phyloP scores from a whole-genome alignment of 2,329 filamentous ascomycete species.

The Aspergillus novofumigatus region DNA sequence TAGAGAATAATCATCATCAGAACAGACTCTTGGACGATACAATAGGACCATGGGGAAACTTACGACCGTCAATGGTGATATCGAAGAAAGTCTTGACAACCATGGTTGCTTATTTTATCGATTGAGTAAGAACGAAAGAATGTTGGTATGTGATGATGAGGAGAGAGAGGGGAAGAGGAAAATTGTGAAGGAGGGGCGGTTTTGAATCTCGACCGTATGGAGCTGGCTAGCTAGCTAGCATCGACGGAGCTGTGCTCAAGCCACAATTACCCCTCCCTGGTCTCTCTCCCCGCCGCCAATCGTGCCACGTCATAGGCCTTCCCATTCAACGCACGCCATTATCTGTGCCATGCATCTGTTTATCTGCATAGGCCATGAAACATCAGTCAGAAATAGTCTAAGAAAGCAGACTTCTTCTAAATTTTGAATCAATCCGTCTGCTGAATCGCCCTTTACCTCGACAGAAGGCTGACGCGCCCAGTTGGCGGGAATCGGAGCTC shows the following conservation, averaged over 20 bases:
- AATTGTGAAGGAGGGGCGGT: background rate
- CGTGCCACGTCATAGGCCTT: background rate
- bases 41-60: background rate
- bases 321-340: background rate
- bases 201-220: background rate
- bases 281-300: background rate
- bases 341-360: background rate
- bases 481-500: background rate
- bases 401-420: background rate
- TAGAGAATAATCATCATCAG: constrained; percentile 32
- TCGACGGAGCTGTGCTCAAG: background rate
- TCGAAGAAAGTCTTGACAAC: background rate
- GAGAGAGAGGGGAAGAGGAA: background rate
- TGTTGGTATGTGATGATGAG: background rate
- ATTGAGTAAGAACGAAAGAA: background rate
- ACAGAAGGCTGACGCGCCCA: background rate
- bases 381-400: background rate
- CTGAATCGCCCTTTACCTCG: background rate
- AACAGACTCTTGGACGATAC: background rate
- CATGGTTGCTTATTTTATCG: background rate
- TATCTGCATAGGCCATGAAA: background rate
- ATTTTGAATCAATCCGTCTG: background rate
- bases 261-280: background rate
- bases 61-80: background rate
- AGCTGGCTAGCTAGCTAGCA: background rate